Base-by-base conservation (phyloP, 2,329 filamentous ascomycete species). In the Pseudocercospora macadamiae region DNA sequence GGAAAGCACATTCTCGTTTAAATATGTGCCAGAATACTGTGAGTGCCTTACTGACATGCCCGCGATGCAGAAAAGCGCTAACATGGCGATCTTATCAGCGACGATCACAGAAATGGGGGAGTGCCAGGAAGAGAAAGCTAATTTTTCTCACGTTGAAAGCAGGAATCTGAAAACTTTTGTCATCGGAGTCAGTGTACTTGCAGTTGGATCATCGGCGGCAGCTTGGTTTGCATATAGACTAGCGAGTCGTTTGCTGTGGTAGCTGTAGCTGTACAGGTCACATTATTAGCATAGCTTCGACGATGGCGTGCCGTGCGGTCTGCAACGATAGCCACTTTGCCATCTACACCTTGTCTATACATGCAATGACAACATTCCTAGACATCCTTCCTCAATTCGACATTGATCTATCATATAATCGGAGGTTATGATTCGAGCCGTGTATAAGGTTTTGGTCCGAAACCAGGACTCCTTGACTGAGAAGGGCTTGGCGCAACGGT, bases 1-100 rank as follows among this genome's bases (percentile, higher is more conserved):
- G 47, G 81, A 86, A 66, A 84, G 83, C 1, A 78, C 76, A 7
- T 92, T 91, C 68, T 84, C 53, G 2, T 54, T 60, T 19, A 57
- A 60, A 37, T 60, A 60, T 21, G 58, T 89, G 8, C 88, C 88
- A 0, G 76, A 82, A 63, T 80, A 81, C 51, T 53, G 51, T 39
- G 25, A 42, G 51, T 39, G 16, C n/a, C n/a, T 12, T 8, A 32
- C 28, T 1, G 10, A 9, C 16, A 48, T 3, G 18, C n/a, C n/a
- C n/a, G n/a, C n/a, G 42, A 36, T 53, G 32, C 51, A 53, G 28
- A 34, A 39, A 34, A 21, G 4, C 21, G 34, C 51, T 42, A 21
- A 53, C 36, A 21, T 12, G 51, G 32, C 34, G 36, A 42, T 18
- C 51, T 30, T 18, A 26, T 39, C 23, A 53, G 48, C 45, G 51